Evolutionary conservation across 805 yeast genomes (phyloP).

Genomic region (Wickerhamiella qilinensis): DNA sequence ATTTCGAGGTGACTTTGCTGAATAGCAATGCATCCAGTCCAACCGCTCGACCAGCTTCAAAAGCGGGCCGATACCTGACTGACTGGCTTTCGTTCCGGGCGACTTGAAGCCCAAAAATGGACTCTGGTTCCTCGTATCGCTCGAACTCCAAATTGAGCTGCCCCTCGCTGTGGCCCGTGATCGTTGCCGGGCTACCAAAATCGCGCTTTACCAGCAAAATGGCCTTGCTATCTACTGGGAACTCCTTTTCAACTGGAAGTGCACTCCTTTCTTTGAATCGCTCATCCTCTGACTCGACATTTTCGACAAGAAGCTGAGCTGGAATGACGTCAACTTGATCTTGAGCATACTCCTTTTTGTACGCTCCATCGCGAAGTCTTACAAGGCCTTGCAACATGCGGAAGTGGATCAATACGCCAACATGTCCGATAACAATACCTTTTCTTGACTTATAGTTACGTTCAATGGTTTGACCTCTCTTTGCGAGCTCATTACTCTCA

Average conservation of each 20-base stretch:
- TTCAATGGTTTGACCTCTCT: slow-evolving; percentile 26
- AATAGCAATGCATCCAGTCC: slow-evolving; percentile 47
- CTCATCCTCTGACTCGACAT: slow-evolving; percentile 54
- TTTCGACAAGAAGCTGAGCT: slow-evolving; percentile 63
- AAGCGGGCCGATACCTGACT: slow-evolving; percentile 48
- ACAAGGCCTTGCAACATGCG: slow-evolving; percentile 61
- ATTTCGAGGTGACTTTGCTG: slow-evolving; percentile 64
- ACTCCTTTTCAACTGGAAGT: slow-evolving; percentile 64
- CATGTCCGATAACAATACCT: slow-evolving; percentile 43
- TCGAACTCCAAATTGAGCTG: slow-evolving; percentile 18
- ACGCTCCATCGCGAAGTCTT: slow-evolving; percentile 57
- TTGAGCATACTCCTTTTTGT: slow-evolving; percentile 45
- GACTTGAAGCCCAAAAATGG: slow-evolving; percentile 45
- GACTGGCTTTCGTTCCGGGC: slow-evolving; percentile 39
- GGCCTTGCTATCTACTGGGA: slow-evolving; percentile 53
- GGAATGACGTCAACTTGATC: slow-evolving; percentile 42
- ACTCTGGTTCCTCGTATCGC: slow-evolving; percentile 29
- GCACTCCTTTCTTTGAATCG: slow-evolving; percentile 63
- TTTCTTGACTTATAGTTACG: slow-evolving; percentile 28
- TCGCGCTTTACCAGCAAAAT: slow-evolving; percentile 75
- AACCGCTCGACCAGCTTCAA: slow-evolving; percentile 42
- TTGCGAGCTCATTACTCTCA: slow-evolving; percentile 32
- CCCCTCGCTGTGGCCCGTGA: slow-evolving; percentile 25
- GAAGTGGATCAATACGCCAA: slow-evolving; percentile 52
- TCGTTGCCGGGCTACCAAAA: slow-evolving; percentile 58